phyloP scores from a whole-genome alignment of 2,329 filamentous ascomycete genomes.

The Neoscytalidium dimidiatum region DNA sequence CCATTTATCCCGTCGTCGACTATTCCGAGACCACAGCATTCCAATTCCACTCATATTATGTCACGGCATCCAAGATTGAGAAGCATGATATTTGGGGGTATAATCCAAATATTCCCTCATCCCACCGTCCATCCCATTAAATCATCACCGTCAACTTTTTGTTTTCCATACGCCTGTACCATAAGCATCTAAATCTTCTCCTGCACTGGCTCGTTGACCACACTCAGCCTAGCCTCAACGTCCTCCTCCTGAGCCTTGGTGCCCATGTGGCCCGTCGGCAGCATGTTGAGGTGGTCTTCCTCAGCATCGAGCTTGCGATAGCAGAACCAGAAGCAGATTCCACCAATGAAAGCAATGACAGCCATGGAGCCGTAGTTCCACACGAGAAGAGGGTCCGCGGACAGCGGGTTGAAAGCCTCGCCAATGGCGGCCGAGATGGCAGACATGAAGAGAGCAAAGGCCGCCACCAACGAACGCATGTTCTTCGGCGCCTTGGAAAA shows the following conservation, averaged over 20 bases:
- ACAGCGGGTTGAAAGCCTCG: constrained; percentile 26
- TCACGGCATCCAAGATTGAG: neutral
- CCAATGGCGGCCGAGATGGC: constrained; percentile 29
- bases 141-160: neutral
- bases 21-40: neutral
- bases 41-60: neutral
- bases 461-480: constrained; percentile 53
- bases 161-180: neutral
- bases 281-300: constrained; percentile 40
- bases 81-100: neutral
- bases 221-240: constrained; percentile 27
- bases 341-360: constrained; percentile 37
- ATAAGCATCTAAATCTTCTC: neutral
- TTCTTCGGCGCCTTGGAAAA: constrained; percentile 71
- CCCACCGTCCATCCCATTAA: neutral
- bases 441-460: constrained; percentile 38
- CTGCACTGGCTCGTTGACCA: neutral
- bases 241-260: constrained; percentile 31
- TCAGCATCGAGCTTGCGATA: constrained; percentile 36
- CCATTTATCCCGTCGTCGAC: too few species aligned
- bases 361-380: constrained; percentile 37
- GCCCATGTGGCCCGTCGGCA: constrained; percentile 39
- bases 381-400: constrained; percentile 26
- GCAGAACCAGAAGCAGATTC: constrained; percentile 33
- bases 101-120: neutral